Conservation (phyloP, 495 filamentous ascomycete species). For the Neurospora sp. region DNA sequence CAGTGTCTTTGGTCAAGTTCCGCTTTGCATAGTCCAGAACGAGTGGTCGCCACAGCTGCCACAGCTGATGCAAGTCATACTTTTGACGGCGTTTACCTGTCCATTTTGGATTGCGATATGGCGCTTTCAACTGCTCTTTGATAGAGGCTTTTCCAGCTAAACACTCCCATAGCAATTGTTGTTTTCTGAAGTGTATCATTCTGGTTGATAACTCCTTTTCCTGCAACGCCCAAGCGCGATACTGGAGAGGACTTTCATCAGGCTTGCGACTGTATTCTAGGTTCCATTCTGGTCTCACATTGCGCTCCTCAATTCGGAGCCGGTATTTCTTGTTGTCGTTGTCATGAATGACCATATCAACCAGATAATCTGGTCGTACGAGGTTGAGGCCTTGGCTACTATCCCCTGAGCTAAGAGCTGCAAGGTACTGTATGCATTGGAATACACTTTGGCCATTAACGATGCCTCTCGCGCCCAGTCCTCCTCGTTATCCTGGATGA, state of each 20-base stretch:
- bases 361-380: neutral
- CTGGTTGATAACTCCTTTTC: neutral
- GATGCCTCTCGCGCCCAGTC: slow-evolving; percentile 19
- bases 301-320: neutral
- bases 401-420: neutral
- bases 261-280: too few species aligned
- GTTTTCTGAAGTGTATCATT: neutral
- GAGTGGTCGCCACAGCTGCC: too few species aligned
- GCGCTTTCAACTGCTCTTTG: too few species aligned
- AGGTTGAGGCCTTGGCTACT: neutral
- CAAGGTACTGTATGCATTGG: neutral
- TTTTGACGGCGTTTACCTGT: too few species aligned
- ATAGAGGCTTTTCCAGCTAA: too few species aligned
- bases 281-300: too few species aligned
- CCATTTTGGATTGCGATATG: too few species aligned
- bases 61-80: too few species aligned
- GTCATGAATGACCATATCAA: neutral
- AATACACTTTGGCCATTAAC: neutral
- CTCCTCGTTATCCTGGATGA: slow-evolving; percentile 20
- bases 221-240: neutral
- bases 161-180: neutral
- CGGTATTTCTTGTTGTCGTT: neutral
- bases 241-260: neutral
- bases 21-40: too few species aligned
- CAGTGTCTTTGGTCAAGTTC: neutral